These are phyloP conservation scores for Handroanthus guayacan DNA, from an alignment of 257 asterid genomes.

Conservation along the genomic window DNA sequence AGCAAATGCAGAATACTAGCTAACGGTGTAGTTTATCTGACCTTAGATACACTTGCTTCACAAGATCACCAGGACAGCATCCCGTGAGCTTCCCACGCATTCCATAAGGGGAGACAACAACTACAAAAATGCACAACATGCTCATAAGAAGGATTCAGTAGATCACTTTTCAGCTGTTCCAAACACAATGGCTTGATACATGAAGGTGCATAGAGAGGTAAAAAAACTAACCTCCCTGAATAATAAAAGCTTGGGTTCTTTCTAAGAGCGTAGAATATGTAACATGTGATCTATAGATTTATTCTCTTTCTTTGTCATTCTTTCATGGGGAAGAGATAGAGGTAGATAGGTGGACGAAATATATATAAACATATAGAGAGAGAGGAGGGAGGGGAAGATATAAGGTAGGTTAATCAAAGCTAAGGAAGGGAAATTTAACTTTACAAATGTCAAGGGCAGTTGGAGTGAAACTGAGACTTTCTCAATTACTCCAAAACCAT, in stretches of 20 bases:
- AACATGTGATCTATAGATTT: too few species aligned
- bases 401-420: too few species aligned
- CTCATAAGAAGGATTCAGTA: slow-evolving; percentile 30
- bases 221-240: neutral
- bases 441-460: too few species aligned
- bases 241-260: slow-evolving; percentile 21
- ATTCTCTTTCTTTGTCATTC: too few species aligned
- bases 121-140: slow-evolving; percentile 51
- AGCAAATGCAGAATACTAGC: slow-evolving; percentile 1
- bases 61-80: slow-evolving; percentile 92
- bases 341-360: too few species aligned
- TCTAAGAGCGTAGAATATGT: neutral
- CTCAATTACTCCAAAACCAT: too few species aligned
- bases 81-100: slow-evolving; percentile 97
- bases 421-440: too few species aligned
- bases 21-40: slow-evolving; percentile 36
- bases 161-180: slow-evolving; percentile 22
- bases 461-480: too few species aligned
- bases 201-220: slow-evolving; percentile 27
- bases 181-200: slow-evolving; percentile 28
- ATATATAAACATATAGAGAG: too few species aligned
- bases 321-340: too few species aligned
- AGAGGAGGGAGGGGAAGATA: too few species aligned
- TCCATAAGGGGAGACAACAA: slow-evolving; percentile 95
- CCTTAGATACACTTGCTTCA: slow-evolving; percentile 97